Base-by-base conservation (phyloP, 345 rosid species). In the Hibiscus syriacus region DNA sequence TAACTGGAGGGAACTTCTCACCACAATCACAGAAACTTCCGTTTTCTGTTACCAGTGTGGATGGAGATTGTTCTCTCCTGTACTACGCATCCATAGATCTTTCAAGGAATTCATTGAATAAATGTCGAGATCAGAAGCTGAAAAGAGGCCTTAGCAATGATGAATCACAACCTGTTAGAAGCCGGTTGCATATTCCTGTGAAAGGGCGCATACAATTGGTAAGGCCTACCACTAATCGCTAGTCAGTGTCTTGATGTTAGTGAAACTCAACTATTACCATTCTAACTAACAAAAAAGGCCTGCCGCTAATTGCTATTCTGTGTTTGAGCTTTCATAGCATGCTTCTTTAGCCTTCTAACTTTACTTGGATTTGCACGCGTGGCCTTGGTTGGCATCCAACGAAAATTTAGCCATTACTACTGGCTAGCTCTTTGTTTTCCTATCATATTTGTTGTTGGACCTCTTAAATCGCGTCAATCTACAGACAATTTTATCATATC, bases 161-260 rank as follows among this genome's bases (percentile, higher is more conserved):
- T 73, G 98, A 87, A 75, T 67, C 76, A 53, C 97, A 86, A 75
- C 71, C 80, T 74, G 73, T 85, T 43, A 82, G 81, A 82, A 90
- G 86, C 76, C 79, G 89, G 25, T 61, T 87, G 27, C 86, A 90
- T 62, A 78, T 90, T 52, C 97, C 97, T 45, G 82, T 90, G 88
- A 93, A 93, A 87, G 98, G 98, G 69, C 89, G 97, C 67, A 83
- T 93, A 68, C 96, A 93, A 76, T 79, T 90, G 92, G 97, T 93
- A 85, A 55, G 60, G 25, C 43, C 66, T 90, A 9, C 95, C 36
- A 32, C 36, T 0, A 32, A 5, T 70, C 10, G 63, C 69, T 55
- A 34, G 14, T 41, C 14, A 63, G 56, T 57, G 26, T 68, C 39
- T 43, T 55, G 12, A 55, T 29, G 56, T 58, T 38, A 23, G 26